Base-by-base conservation (phyloP, 345 rosid species). In the Populus tremula region DNA sequence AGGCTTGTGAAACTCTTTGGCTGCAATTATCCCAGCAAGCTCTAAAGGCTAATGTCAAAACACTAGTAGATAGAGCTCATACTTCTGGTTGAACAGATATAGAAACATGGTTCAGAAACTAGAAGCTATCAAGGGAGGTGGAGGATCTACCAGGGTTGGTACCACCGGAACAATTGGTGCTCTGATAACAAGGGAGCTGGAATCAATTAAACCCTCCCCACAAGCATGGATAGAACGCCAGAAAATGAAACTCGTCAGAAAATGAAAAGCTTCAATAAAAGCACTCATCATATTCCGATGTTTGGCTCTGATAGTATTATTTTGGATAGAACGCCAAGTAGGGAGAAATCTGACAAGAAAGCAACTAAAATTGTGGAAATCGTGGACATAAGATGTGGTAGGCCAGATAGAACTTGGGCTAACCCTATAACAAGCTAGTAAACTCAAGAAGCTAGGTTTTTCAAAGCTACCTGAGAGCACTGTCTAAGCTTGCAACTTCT, bases 391-490 rank as follows among this genome's bases (percentile, higher is more conserved):
- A 91, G 85, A 83, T 96, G 99, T 38, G 93, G 99, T 54, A 87
- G 85, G 78, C 88, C 90, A 8, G 91, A 92, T 76, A 88, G 87
- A 87, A 90, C 92, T 67, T 90, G 99, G 99, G 84, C 92, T 49
- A 85, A 80, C 77, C 96, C 98, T 10, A 78, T 92, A 76, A 87
- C 96, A 17, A 91, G n/a, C n/a, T n/a, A n/a, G 80, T 74, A 88
- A 88, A 76, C 94, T 96, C 83, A 96, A 87, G 89, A 96, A 96
- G 87, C 97, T 93, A 71, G 90, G 98, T 70, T 96, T 93, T 90
- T 93, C 99, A 36, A 96, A 92, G 85, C 93, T 96, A 72, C 88
- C 89, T 1, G 91, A 93, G 76, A 92, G 92, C 82, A 81, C 88
- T 76, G 59, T 82, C 85, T 96, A 91, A 81, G 79, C 81, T 73